A percentile compares a stretch with the other conserved stretches of the same genome.
phyloP scores from a whole-genome alignment of 2,329 filamentous ascomycete genomes.

The Colletotrichum tofieldiae region DNA sequence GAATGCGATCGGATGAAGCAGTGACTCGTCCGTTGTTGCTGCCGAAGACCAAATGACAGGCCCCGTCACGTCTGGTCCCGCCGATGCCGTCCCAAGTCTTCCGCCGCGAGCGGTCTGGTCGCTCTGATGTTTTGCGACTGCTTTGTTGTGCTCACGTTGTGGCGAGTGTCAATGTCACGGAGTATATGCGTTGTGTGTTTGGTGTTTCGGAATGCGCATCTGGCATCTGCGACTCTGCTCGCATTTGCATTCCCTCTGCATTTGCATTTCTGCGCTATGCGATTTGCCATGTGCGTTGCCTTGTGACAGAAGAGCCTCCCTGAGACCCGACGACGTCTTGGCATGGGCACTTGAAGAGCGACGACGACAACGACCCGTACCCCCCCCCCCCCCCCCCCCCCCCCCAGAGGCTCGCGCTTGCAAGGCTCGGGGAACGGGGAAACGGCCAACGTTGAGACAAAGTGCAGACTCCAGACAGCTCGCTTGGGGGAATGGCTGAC shows the following conservation, averaged over 20 bases:
- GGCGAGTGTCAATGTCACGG: conserved; percentile 4
- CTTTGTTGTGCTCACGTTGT: neutral
- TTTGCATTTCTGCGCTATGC: conserved; percentile 30
- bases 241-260: conserved; percentile 9
- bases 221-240: conserved; percentile 16
- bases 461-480: conserved; percentile 36
- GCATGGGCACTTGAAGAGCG: conserved; percentile 17
- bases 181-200: conserved; percentile 10
- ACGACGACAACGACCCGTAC: conserved; percentile 7
- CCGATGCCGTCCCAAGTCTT: conserved; percentile 38
- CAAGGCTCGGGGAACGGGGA: conserved; percentile 29
- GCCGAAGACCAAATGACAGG: conserved; percentile 24
- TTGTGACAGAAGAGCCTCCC: conserved; percentile 36
- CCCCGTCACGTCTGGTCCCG: conserved; percentile 25
- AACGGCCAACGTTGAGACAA: conserved; percentile 39
- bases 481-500: conserved; percentile 34
- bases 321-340: conserved; percentile 33
- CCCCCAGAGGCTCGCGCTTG: conserved; percentile 21
- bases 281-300: conserved; percentile 37
- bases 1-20: conserved; percentile 38
- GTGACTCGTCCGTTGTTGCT: conserved; percentile 39
- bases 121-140: conserved; percentile 32
- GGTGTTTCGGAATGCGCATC: conserved; percentile 9
- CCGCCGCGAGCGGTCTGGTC: conserved; percentile 26
- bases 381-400: conserved; percentile 3